Conservation (phyloP, 495 filamentous ascomycete species). For the Penicillium diatomitis region DNA sequence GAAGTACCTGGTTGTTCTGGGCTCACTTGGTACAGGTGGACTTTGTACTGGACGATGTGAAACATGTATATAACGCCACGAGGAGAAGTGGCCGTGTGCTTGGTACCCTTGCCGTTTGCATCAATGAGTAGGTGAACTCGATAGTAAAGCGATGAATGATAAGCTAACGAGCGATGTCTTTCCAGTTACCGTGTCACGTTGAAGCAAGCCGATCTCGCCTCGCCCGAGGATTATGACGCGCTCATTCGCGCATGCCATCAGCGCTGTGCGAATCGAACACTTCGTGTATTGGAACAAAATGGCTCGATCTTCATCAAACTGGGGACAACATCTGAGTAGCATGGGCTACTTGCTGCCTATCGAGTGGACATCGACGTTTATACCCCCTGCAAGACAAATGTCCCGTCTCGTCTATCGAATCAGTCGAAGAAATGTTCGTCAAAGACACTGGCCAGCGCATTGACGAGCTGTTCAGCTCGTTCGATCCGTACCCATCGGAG, state of each 20-base stretch:
- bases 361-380: slow-evolving; percentile 95
- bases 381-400: slow-evolving; percentile 96
- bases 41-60: slow-evolving; percentile 63
- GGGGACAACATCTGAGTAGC: slow-evolving; percentile 90
- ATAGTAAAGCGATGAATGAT: not conserved
- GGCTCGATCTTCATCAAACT: slow-evolving; percentile 98
- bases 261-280: slow-evolving; percentile 80
- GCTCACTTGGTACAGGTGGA: slow-evolving; percentile 45
- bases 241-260: slow-evolving; percentile 81
- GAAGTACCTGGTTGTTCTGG: slow-evolving; percentile 42
- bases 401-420: slow-evolving; percentile 84
- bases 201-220: slow-evolving; percentile 48
- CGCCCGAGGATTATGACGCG: slow-evolving; percentile 48
- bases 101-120: slow-evolving; percentile 62
- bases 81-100: slow-evolving; percentile 76
- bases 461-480: slow-evolving; percentile 73
- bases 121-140: slow-evolving; percentile 68
- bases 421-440: slow-evolving; percentile 76
- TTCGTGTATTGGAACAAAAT: slow-evolving; percentile 83
- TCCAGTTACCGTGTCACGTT: slow-evolving; percentile 73
- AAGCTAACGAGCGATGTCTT: not conserved
- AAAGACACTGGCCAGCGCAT: slow-evolving; percentile 74
- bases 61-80: slow-evolving; percentile 62
- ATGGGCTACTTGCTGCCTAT: slow-evolving; percentile 91
- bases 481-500: slow-evolving; percentile 76